Conservation (phyloP, 78 protist species). For the Dictyostelium purpureum region DNA sequence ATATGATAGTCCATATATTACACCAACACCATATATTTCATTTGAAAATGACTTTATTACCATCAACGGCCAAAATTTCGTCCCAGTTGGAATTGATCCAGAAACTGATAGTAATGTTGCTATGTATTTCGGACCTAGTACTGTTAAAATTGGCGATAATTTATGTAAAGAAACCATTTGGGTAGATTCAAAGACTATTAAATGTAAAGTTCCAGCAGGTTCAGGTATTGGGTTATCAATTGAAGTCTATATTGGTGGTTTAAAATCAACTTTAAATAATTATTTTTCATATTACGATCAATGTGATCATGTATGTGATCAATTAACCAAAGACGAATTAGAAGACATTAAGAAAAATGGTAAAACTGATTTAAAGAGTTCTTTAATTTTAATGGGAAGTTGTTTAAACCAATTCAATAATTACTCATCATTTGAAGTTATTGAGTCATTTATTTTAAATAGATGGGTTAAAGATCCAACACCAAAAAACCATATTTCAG, state of each 20-base stretch:
- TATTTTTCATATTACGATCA: background rate
- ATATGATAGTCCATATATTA: too few relatives aligned
- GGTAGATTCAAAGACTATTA: background rate
- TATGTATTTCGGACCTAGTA: background rate
- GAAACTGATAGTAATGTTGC: too few relatives aligned
- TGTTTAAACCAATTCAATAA: background rate
- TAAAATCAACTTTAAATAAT: background rate
- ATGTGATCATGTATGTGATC: background rate
- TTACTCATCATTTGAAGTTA: background rate
- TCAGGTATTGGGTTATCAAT: background rate
- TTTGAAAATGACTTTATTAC: background rate
- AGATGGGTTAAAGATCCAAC: background rate
- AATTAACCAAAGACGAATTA: background rate
- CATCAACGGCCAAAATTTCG: background rate
- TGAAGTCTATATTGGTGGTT: background rate
- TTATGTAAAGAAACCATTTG: background rate
- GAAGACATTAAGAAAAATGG: background rate
- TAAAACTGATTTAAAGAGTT: background rate
- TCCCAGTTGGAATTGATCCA: background rate
- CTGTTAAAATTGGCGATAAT: conserved; percentile 1
- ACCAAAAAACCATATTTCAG: background rate
- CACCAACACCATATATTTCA: too few relatives aligned
- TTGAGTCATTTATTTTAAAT: background rate
- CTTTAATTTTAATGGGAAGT: background rate
- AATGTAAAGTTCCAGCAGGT: conserved; percentile 31